Evolutionary conservation across 768 basidiomycete species (phyloP), one percentile per base, ranked within the genome.

Genomic region (Termitomyces sp.): DNA sequence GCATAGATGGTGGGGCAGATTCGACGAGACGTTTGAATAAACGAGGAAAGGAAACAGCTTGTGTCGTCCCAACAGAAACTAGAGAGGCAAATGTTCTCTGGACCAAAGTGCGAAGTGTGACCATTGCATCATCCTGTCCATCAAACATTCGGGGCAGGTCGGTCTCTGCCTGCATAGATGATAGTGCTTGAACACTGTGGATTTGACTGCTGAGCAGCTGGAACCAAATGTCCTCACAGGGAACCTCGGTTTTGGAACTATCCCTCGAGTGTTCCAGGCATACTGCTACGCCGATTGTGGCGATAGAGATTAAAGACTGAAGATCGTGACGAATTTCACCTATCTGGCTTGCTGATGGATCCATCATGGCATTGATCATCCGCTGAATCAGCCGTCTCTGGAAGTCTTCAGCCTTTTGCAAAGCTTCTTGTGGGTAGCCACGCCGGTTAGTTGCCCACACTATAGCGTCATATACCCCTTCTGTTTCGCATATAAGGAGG

Each of bases 1-100:
- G 79, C 22, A 78, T 74, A 1, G 83, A 73, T 3, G 82, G 73
- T 20, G 84, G 75, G 5, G 84, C 77, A 2, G 87, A 82, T 60
- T 93, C 86, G 38, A 98, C 91, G 4, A 98, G 80, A 6, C 94
- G 85, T 62, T 91, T 94, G 81, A 99, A 96, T 9, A 99, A 75
- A 18, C 84, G 83, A 22, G 97, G 95, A 67, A 99, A 96, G 0
- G 94, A 96, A 5, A 97, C 80, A 0, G 84, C 80, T 15, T 81
- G 82, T 0, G 88, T 84, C 0, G 92, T 87, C 43, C 88, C 87
- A 44, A 88, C 82, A n/a, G 92, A 87, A 18, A 98, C 86, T 44
- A 99, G 80, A 23, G 88, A 80, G 0, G 84, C 76, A 62, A 98
- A 92, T 0, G 92, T 94, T 48, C 83, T 81, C 65, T 95, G 94